These are phyloP conservation scores for Talaromyces islandicus DNA, from an alignment of 2,329 filamentous ascomycete genomes.

Conservation along the genomic window DNA sequence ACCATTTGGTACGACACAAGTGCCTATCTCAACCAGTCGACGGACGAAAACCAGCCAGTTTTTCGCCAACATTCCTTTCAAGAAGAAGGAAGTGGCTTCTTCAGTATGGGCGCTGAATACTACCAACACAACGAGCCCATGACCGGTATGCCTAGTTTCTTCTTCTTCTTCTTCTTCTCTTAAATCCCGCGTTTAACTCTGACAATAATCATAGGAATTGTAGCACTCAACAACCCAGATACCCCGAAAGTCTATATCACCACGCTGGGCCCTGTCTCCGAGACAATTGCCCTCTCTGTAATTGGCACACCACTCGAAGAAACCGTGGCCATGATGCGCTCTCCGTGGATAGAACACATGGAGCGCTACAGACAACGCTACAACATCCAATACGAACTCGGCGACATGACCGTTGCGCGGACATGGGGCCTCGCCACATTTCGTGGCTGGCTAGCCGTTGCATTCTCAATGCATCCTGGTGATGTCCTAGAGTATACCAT, in stretches of 20 bases:
- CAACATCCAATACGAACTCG: slow-evolving; percentile 45
- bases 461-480: slow-evolving; percentile 49
- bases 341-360: slow-evolving; percentile 24
- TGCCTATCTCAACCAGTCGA: slow-evolving; percentile 15
- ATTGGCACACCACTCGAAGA: slow-evolving; percentile 2
- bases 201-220: slow-evolving; percentile 17
- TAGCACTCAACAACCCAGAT: slow-evolving; percentile 15
- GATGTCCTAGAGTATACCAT: slow-evolving; percentile 54
- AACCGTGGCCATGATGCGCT: background rate
- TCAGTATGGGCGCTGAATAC: slow-evolving; percentile 8
- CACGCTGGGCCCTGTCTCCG: slow-evolving; percentile 23
- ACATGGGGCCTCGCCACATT: slow-evolving; percentile 51
- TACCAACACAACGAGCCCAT: slow-evolving; percentile 26
- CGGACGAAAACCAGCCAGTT: slow-evolving; percentile 12
- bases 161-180: too few relatives aligned
- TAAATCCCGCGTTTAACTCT: background rate
- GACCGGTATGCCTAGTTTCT: slow-evolving; percentile 27
- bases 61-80: slow-evolving; percentile 18
- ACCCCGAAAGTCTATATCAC: slow-evolving; percentile 23
- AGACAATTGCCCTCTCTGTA: slow-evolving; percentile 9
- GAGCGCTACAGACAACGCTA: slow-evolving; percentile 37
- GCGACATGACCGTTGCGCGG: slow-evolving; percentile 43
- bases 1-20: slow-evolving; percentile 7
- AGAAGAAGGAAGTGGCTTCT: slow-evolving; percentile 9
- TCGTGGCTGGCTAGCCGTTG: slow-evolving; percentile 43